Percentiles rank a stretch among this genome's conserved stretches.
Evolutionary conservation across 768 basidiomycete genomes (phyloP).

Genomic region (Pilatotrama ljubarskyi): DNA sequence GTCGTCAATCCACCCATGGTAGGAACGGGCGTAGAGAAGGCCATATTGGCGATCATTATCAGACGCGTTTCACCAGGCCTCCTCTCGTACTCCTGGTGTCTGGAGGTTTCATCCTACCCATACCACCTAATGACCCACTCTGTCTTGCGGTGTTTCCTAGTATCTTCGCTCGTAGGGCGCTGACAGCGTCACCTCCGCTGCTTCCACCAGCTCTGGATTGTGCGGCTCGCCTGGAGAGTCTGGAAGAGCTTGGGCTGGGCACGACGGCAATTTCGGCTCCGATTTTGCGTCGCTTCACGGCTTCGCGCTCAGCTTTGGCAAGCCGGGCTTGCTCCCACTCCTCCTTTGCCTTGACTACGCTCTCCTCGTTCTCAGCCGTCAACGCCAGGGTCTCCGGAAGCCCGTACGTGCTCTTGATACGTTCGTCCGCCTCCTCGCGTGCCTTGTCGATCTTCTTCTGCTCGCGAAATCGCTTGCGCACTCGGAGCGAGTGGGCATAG

Average conservation of each 20-base stretch:
- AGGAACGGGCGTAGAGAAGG: too few relatives aligned
- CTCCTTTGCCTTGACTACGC: constrained; percentile 58
- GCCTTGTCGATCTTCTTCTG: constrained; percentile 80
- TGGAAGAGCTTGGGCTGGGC: constrained; percentile 4
- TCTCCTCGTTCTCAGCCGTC: constrained; percentile 62
- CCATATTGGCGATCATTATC: too few relatives aligned
- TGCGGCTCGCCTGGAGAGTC: neutral
- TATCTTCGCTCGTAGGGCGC: constrained; percentile 53
- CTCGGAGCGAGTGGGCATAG: constrained; percentile 71
- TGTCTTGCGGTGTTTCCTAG: constrained; percentile 55
- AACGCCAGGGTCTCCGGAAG: constrained; percentile 69
- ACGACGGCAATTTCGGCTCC: constrained; percentile 20
- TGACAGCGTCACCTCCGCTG: constrained; percentile 26
- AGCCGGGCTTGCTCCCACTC: constrained; percentile 58
- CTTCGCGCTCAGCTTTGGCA: constrained; percentile 45
- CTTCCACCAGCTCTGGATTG: neutral
- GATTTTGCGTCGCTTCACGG: constrained; percentile 48
- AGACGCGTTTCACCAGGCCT: constrained; percentile 13
- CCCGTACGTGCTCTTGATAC: constrained; percentile 72
- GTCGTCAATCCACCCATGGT: neutral
- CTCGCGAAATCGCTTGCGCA: constrained; percentile 80
- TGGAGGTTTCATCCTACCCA: constrained; percentile 18
- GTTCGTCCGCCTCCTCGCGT: constrained; percentile 69
- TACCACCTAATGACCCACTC: neutral
- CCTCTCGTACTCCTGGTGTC: constrained; percentile 7